These are phyloP conservation scores for Coemansia sp. DNA, from an alignment of 192 early-diverging fungal genomes.

Conservation along the genomic window DNA sequence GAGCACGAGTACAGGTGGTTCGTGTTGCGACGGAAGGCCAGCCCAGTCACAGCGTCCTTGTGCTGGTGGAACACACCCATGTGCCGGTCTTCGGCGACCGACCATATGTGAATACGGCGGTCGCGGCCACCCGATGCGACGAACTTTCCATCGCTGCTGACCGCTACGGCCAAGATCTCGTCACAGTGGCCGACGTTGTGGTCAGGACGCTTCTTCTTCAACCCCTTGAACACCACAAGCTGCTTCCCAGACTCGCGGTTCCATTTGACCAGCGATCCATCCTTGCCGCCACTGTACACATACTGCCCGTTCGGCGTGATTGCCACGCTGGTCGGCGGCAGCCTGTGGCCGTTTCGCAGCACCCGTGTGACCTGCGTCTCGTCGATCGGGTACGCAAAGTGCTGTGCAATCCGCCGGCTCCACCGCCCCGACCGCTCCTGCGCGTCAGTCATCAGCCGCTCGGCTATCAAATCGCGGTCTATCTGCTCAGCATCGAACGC, in stretches of 20 bases:
- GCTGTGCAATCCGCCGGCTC: conserved; percentile 33
- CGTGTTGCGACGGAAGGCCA: conserved; percentile 79
- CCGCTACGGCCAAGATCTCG: conserved; percentile 69
- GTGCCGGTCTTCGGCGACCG: conserved; percentile 70
- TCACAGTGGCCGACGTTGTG: conserved; percentile 70
- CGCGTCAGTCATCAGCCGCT: conserved; percentile 78
- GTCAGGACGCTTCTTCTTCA: conserved; percentile 51
- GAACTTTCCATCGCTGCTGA: conserved; percentile 66
- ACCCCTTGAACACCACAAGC: conserved; percentile 69
- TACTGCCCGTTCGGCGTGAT: conserved; percentile 62
- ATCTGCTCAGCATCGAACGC: conserved; percentile 91
- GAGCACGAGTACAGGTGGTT: too few species aligned
- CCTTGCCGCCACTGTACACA: conserved; percentile 89
- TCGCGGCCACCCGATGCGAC: conserved; percentile 88
- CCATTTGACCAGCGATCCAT: conserved; percentile 90
- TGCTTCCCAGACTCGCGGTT: conserved; percentile 64
- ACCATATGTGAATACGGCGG: conserved; percentile 91
- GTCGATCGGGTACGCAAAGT: conserved; percentile 26
- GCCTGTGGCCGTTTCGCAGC: conserved; percentile 57
- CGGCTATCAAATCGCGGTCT: conserved; percentile 90
- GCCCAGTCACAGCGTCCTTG: conserved; percentile 80
- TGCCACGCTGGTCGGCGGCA: conserved; percentile 81
- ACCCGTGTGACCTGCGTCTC: conserved; percentile 21
- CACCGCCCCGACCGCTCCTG: conserved; percentile 39
- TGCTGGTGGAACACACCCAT: conserved; percentile 83